These are phyloP conservation scores for Chlorella vulgaris DNA, from an alignment of 139 green algal genomes.

Conservation along the genomic window DNA sequence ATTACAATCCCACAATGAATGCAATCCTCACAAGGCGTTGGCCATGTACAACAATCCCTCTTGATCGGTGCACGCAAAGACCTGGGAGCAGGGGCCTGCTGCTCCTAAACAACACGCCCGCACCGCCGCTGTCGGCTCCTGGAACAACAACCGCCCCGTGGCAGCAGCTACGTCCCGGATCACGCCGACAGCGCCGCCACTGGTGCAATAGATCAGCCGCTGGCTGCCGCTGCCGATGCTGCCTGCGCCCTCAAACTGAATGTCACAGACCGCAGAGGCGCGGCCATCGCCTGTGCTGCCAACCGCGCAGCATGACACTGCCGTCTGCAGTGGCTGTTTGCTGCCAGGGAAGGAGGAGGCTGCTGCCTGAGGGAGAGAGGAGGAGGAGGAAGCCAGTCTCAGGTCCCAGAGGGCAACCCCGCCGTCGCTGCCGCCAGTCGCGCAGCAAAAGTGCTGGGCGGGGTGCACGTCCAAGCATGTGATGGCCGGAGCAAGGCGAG, in stretches of 20 bases:
- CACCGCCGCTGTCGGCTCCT: constrained; percentile 24
- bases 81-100: constrained; percentile 8
- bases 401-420: constrained; percentile 29
- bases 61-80: constrained; percentile 19
- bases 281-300: neutral
- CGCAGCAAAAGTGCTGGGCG: constrained; percentile 15
- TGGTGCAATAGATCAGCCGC: constrained; percentile 26
- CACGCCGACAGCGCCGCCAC: constrained; percentile 11
- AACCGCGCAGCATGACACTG: constrained; percentile 3
- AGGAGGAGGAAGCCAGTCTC: neutral
- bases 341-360: neutral
- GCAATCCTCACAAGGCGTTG: constrained; percentile 8
- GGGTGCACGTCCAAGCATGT: constrained; percentile 32
- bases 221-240: constrained; percentile 25
- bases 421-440: constrained; percentile 2
- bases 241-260: constrained; percentile 10
- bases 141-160: constrained; percentile 8
- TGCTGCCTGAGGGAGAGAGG: neutral
- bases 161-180: constrained; percentile 1
- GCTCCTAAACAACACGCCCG: constrained; percentile 7
- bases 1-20: too few relatives aligned
- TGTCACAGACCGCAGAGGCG: constrained; percentile 9
- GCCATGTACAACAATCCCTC: constrained; percentile 26
- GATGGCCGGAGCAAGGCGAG: neutral
- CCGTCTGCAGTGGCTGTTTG: neutral